These are phyloP conservation scores for Neopestalotiopsis sp. DNA, from an alignment of 2,329 filamentous ascomycete species.

Conservation along the genomic window DNA sequence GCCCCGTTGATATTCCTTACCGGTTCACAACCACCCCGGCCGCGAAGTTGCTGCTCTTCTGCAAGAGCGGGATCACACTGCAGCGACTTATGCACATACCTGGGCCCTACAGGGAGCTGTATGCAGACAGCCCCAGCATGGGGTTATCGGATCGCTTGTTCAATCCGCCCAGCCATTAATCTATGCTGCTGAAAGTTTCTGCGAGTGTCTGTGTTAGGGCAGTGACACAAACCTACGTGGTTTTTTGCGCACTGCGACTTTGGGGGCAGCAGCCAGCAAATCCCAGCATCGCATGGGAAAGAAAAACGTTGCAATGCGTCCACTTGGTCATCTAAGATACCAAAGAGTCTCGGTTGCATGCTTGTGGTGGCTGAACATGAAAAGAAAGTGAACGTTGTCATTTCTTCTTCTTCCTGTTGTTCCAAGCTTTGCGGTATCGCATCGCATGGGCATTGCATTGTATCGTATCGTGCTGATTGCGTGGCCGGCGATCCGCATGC, in stretches of 20 bases:
- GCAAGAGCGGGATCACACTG: constrained; percentile 16
- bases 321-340: background rate
- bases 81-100: constrained; percentile 8
- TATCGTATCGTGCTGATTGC: background rate
- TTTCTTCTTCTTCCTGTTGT: background rate
- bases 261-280: background rate
- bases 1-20: background rate
- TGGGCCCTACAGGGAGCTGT: background rate
- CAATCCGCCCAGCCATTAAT: background rate
- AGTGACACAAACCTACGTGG: background rate
- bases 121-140: background rate
- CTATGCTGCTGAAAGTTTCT: background rate
- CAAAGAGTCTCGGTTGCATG: background rate
- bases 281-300: background rate
- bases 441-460: background rate
- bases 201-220: background rate
- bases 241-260: background rate
- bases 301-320: background rate
- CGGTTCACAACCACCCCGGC: background rate
- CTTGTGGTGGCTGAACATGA: background rate
- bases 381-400: background rate
- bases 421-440: background rate
- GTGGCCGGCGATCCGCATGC: constrained; percentile 7
- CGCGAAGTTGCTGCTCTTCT: background rate
- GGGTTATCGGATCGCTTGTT: background rate